Evolutionary conservation across 352 stramenopile genomes (phyloP), one percentile per base, ranked within the genome.

Genomic region (Phytophthora europaea): DNA sequence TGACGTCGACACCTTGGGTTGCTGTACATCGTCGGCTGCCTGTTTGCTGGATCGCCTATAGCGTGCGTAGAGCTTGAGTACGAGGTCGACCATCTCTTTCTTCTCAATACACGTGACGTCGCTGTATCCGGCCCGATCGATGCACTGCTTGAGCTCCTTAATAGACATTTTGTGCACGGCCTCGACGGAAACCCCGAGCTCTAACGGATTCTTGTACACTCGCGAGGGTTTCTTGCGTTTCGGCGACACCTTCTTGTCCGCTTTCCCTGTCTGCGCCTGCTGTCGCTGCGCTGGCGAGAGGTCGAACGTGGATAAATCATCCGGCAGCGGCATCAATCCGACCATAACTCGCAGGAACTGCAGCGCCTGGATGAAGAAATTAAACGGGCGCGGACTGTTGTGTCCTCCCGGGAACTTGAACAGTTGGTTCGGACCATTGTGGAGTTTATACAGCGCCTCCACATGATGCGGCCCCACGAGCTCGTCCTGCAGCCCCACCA

Each of bases 281-380:
- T 75, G 63, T 57, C 72, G 68, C 52, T 79, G 53, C 50, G 72
- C 47, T 63, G 80, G 78, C 18, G 78, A 82, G 4, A 84, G 51
- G 23, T 85, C 53, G 64, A 87, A 84, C 3, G 66, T 85, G n/a
- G 84, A 90, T 6, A 82, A 63, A 58, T 93, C 84, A 5, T 84
- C 75, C 9, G 84, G 77, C 4, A 95, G 65, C 4, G 88, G 89
- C 55, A 96, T 78, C 0, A 93, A 61, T 9, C 88, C 89, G 15
- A 94, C 81, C 88, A 95, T 95, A 15, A 94, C 85, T 50, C 88
- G 76, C 36, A 94, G 69, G 63, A 95, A 96, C 61, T 94, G 87
- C 31, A 94, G 77, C 31, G 85, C 89, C 58, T 94, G 77, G 40
- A 92, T 83, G 63, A 92, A 96, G 47, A 93, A 91, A n/a, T 88